Conservation (phyloP, 2,329 filamentous ascomycete genomes). For the Triangularia verruculosa region DNA sequence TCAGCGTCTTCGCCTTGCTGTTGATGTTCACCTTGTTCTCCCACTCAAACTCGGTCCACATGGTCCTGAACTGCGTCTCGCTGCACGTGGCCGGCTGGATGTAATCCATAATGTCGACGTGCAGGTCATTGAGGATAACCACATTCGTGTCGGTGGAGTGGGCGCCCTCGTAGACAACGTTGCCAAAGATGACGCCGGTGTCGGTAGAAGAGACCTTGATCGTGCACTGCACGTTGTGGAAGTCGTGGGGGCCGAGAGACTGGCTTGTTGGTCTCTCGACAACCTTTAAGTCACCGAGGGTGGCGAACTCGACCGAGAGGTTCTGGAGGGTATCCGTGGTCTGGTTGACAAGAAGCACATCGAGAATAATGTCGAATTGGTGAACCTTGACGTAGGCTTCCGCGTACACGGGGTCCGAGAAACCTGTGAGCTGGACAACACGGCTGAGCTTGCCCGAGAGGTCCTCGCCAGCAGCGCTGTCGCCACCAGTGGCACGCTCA, state of each 20-base stretch:
- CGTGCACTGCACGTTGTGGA: constrained; percentile 96
- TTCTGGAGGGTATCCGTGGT: constrained; percentile 96
- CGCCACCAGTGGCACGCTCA: constrained; percentile 90
- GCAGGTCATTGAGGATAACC: constrained; percentile 95
- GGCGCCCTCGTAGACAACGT: constrained; percentile 94
- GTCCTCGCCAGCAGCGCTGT: constrained; percentile 73
- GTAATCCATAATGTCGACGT: constrained; percentile 99
- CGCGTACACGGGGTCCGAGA: constrained; percentile 97
- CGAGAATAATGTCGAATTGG: constrained; percentile 96
- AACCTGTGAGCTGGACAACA: constrained; percentile 94
- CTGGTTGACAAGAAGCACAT: constrained; percentile 95
- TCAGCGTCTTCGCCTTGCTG: constrained; percentile 86
- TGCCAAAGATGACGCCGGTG: constrained; percentile 97
- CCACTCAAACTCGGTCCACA: constrained; percentile 99
- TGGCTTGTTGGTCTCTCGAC: constrained; percentile 95
- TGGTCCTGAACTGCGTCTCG: constrained; percentile 98
- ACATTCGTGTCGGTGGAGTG: constrained; percentile 92
- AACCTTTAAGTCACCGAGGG: constrained; percentile 93
- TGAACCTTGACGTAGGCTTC: constrained; percentile 98
- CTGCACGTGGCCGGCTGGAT: constrained; percentile 96
- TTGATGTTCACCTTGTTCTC: constrained; percentile 99
- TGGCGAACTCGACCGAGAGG: constrained; percentile 97
- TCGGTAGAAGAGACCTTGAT: constrained; percentile 99
- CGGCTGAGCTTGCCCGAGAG: constrained; percentile 90
- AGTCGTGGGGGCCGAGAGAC: constrained; percentile 91